Evolutionary conservation across 371 early-diverging fungal species (phyloP), one percentile per base, ranked within the genome.

Genomic region (Mortierella sp.): DNA sequence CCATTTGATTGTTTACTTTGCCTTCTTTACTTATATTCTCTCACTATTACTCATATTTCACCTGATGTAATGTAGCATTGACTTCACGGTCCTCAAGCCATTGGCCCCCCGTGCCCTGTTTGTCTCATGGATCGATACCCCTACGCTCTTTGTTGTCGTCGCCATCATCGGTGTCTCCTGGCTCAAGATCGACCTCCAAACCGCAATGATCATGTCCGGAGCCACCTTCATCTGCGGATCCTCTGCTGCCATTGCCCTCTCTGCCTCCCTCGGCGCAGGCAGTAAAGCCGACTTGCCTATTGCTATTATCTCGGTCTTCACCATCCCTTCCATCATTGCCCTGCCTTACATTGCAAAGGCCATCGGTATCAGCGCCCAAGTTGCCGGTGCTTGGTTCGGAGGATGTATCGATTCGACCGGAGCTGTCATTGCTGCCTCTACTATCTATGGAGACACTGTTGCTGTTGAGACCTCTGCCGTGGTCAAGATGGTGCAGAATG

Each of bases 161-260:
- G 92, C 92, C 10, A 88, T 82, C 38, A 65, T 92, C 34, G 92
- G 92, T 13, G 88, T 89, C 83, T 88, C 82, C 28, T 83, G 90
- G 47, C 83, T 92, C n/a, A 84, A 87, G 57, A 93, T 92, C 57
- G 93, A 93, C 79, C 78, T 88, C 31, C 92, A 93, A 73, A 92
- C 91, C 1, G 74, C 92, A n/a, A 92, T 93, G 60, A 93, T 93
- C 81, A 88, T 93, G 88, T 91, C 92, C 3, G 93, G 92, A 1
- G 92, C 92, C 3, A 92, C 92, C 13, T 93, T 92, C 70, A 92
- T 93, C 72, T 93, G 93, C 28, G 93, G 93, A 4, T 93, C 93
- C 2, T 92, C 92, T 10, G 93, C 93, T n/a, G 93, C 93, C n/a
- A 92, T 92, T 80, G 93, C 93, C 8, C 78, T 93, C 13, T 91